Evolutionary conservation across 2,329 filamentous ascomycete genomes (phyloP).

Genomic region (Colletotrichum kahawae): DNA sequence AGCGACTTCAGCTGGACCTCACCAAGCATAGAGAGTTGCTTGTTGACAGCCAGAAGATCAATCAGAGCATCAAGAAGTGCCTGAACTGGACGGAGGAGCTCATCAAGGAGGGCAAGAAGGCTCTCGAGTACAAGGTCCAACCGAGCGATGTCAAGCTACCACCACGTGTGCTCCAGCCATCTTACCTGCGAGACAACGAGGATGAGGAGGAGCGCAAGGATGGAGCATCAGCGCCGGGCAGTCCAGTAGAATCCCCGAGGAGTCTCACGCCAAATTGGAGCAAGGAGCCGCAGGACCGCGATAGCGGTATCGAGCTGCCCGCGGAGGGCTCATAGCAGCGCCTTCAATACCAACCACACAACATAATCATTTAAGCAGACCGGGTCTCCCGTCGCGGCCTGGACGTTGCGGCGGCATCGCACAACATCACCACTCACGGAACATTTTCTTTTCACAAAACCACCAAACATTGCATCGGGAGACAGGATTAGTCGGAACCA

Average conservation of each 20-base stretch:
- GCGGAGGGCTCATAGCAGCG: conserved; percentile 39
- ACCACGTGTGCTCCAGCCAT: conserved; percentile 73
- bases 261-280: conserved; percentile 18
- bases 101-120: conserved; percentile 87
- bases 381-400: conserved; percentile 15
- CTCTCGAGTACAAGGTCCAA: conserved; percentile 80
- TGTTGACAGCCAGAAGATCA: conserved; percentile 91
- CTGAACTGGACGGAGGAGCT: conserved; percentile 88
- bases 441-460: neutral
- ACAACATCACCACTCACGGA: conserved; percentile 25
- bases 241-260: neutral
- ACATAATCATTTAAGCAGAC: conserved; percentile 9
- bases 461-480: neutral
- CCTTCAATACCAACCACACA: neutral
- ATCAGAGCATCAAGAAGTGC: conserved; percentile 90
- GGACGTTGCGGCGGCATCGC: conserved; percentile 19
- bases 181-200: conserved; percentile 64
- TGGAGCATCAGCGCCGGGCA: conserved; percentile 18
- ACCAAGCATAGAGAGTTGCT: conserved; percentile 88
- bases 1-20: conserved; percentile 82
- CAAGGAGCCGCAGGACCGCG: conserved; percentile 42
- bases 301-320: conserved; percentile 57
- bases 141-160: conserved; percentile 82
- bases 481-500: conserved; percentile 15
- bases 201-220: conserved; percentile 29